These are phyloP conservation scores for Pythium guiyangense DNA, from an alignment of 352 stramenopile genomes.

Conservation along the genomic window DNA sequence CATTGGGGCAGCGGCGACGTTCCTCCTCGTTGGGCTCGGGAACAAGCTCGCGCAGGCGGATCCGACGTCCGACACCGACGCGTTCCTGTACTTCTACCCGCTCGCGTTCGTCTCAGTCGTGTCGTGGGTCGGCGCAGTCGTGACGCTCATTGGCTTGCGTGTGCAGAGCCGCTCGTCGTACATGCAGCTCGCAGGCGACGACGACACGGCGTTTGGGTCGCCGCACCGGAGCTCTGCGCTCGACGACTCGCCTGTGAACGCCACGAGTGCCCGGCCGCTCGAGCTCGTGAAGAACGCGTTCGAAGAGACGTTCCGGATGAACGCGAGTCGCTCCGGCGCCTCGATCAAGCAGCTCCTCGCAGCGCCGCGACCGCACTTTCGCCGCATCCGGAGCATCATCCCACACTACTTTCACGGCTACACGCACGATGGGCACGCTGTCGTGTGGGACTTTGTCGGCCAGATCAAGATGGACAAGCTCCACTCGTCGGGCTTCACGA, in stretches of 20 bases:
- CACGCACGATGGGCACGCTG: slow-evolving; percentile 53
- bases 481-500: slow-evolving; percentile 61
- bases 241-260: slow-evolving; percentile 22
- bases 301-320: slow-evolving; percentile 53
- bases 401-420: slow-evolving; percentile 80
- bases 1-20: slow-evolving; percentile 44
- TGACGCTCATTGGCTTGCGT: slow-evolving; percentile 61
- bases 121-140: slow-evolving; percentile 59
- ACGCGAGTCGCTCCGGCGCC: slow-evolving; percentile 23
- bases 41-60: slow-evolving; percentile 45
- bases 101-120: slow-evolving; percentile 72
- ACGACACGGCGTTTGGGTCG: slow-evolving; percentile 39
- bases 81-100: slow-evolving; percentile 70
- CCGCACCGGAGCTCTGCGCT: slow-evolving; percentile 26
- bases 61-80: slow-evolving; percentile 28
- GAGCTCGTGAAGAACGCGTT: slow-evolving; percentile 64
- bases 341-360: slow-evolving; percentile 33
- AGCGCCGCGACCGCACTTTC: slow-evolving; percentile 65
- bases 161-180: slow-evolving; percentile 62
- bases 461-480: slow-evolving; percentile 79
- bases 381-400: slow-evolving; percentile 60
- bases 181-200: slow-evolving; percentile 51
- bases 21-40: slow-evolving; percentile 42
- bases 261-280: slow-evolving; percentile 24
- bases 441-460: slow-evolving; percentile 77